Conservation (phyloP, 1,139 yeast species). For the Taphrina communis region DNA sequence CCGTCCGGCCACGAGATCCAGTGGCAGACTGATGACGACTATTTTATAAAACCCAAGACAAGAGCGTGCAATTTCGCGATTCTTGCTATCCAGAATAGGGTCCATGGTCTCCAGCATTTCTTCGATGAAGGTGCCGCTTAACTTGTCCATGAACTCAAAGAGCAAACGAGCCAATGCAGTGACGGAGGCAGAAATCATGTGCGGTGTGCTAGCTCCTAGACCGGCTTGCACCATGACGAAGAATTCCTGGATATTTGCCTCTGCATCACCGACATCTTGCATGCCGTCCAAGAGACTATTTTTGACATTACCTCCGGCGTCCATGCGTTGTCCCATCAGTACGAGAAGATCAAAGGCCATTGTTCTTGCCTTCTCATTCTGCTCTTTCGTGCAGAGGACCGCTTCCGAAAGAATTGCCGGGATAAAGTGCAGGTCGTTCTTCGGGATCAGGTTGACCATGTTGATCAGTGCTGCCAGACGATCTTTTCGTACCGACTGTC, state of each 20-base stretch:
- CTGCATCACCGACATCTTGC: constrained; percentile 62
- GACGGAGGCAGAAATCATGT: constrained; percentile 94
- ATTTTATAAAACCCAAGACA: constrained; percentile 95
- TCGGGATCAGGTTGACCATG: constrained; percentile 63
- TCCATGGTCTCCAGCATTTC: constrained; percentile 90
- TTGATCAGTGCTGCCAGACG: constrained; percentile 66
- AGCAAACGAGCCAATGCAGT: constrained; percentile 86
- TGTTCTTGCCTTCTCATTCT: constrained; percentile 88
- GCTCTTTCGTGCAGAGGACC: constrained; percentile 89
- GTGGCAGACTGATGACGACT: constrained; percentile 82
- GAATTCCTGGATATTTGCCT: constrained; percentile 76
- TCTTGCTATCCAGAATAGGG: constrained; percentile 84
- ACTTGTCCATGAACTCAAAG: constrained; percentile 66
- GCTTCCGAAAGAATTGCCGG: constrained; percentile 86
- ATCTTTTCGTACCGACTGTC: constrained; percentile 49
- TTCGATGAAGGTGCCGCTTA: constrained; percentile 58
- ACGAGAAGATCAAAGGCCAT: constrained; percentile 77
- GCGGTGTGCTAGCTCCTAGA: constrained; percentile 88
- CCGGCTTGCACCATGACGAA: constrained; percentile 97
- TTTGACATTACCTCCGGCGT: constrained; percentile 70
- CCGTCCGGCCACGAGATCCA: constrained; percentile 71
- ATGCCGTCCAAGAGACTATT: constrained; percentile 64
- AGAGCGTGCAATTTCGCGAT: constrained; percentile 90
- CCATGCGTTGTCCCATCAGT: constrained; percentile 80
- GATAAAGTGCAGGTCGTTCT: constrained; percentile 61